Evolutionary conservation across 768 basidiomycete genomes (phyloP), one percentile per base, ranked within the genome.

Genomic region (Calocybe indica): DNA sequence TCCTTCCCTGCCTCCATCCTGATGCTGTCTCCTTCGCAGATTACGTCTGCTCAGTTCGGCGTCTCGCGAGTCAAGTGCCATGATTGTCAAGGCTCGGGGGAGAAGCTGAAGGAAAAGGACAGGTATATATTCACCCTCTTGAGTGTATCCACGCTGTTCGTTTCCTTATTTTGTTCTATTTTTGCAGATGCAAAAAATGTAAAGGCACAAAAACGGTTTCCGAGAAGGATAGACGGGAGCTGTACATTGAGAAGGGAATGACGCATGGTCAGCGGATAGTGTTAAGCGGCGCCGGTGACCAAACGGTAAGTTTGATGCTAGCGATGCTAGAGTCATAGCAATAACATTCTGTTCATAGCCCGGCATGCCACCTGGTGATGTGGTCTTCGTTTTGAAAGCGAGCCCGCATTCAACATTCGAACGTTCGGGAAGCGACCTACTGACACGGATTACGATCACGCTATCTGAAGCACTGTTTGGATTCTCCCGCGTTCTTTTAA

Each of bases 381-480:
- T 99, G 4, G 76, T 94, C 49, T 94, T 99, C 60, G 74, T 83
- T 12, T 71, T 99, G 38, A 77, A 83, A 54, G 70, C 76, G 4
- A 58, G 66, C 32, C 76, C 77, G 0, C 94, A 99, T 54, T 71
- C 80, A 5, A 82, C 85, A 1, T 94, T 99, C 59, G 85, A 88
- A 56, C 83, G 91, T 34, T 83, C 85, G 8, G 87, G 87, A 45
- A 80, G 81, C 50, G 87, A 94, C 59, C 76, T 99, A 31, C 71
- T 88, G 35, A 82, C 89, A 2, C 82, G 78, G 31, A 80, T 92
- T 48, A 82, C 83, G 40, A 85, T 99, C 48, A 94, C 92, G 0
- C 73, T 98, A 29, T 94, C 93, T 7, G 95, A 99, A 66, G 90
- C 93, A 3, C 77, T 98, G 7, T 77, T 96, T 45, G 95, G 95